These are phyloP conservation scores for Neonothopanus nambi DNA, from an alignment of 1,284 basidiomycete species.

Conservation along the genomic window DNA sequence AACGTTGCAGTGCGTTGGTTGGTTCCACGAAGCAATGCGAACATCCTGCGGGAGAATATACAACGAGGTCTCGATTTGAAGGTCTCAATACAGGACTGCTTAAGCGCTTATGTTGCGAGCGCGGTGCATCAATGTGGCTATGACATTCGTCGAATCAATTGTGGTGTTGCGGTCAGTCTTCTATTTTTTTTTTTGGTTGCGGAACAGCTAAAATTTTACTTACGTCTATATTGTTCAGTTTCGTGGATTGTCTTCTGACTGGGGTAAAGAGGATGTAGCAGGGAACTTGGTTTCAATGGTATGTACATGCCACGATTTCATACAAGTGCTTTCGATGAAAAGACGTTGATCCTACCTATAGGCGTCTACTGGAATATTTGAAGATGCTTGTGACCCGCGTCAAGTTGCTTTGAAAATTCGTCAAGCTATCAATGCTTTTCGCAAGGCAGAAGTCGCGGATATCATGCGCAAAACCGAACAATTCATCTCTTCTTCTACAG, in stretches of 20 bases:
- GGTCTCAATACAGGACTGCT: conserved; percentile 29
- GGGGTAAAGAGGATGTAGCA: conserved; percentile 22
- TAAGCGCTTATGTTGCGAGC: conserved; percentile 31
- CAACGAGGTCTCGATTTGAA: neutral
- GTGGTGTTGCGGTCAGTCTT: no score
- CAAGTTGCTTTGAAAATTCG: no score
- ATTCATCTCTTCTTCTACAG: no score
- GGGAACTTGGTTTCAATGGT: conserved; percentile 32
- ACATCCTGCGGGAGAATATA: conserved; percentile 12
- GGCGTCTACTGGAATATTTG: no score
- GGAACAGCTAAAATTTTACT: no score
- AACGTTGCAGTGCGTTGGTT: conserved; percentile 23
- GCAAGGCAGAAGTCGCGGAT: no score
- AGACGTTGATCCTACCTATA: no score
- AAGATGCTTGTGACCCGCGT: no score
- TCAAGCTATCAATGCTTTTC: no score
- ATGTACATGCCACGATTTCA: neutral
- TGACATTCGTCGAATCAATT: neutral
- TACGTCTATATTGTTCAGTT: conserved; percentile 18
- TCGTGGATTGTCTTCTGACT: conserved; percentile 21
- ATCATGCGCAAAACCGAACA: no score
- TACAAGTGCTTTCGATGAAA: no score
- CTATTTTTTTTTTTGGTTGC: no score
- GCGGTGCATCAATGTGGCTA: conserved; percentile 28
- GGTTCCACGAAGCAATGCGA: conserved; percentile 17